A percentile compares a stretch with the other conserved stretches of the same genome.
Conservation (phyloP, 768 basidiomycete genomes). For the Mrakia frigida region DNA sequence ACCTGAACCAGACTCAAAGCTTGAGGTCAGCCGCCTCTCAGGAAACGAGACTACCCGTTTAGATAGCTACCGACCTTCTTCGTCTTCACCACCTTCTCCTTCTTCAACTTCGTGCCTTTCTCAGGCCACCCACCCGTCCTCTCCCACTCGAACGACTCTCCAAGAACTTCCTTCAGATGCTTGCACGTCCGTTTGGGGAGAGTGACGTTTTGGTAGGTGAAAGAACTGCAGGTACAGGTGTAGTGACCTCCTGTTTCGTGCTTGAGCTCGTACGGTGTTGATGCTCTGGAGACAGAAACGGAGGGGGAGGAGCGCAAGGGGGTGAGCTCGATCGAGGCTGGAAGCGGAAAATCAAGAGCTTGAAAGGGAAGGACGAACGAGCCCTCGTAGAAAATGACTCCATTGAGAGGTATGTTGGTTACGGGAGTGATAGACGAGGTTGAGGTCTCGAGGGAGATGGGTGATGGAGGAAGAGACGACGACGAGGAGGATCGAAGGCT, state of each 20-base stretch:
- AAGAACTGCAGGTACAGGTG: neutral
- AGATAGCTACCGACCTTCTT: neutral
- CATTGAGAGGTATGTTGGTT: neutral
- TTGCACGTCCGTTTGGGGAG: neutral
- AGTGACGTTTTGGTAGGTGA: neutral
- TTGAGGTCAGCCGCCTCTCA: neutral
- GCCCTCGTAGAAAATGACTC: neutral
- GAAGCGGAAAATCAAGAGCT: neutral
- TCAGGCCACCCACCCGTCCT: neutral
- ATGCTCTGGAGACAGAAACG: neutral
- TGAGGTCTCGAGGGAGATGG: too few relatives aligned
- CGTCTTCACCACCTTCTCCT: neutral
- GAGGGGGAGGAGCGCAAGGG: neutral
- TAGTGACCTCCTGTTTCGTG: neutral
- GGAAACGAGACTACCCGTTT: too few relatives aligned
- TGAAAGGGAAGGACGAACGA: neutral
- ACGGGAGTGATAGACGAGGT: too few relatives aligned
- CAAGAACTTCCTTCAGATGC: neutral
- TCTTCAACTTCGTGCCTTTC: neutral
- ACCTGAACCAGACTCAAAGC: neutral
- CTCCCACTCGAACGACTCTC: neutral
- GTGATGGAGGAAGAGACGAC: too few relatives aligned
- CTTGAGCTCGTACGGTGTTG: neutral
- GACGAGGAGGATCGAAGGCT: too few relatives aligned
- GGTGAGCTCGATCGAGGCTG: neutral